Evolutionary conservation across 2,329 filamentous ascomycete species (phyloP), one percentile per base, ranked within the genome.

Genomic region (Fusarium verrucosum): DNA sequence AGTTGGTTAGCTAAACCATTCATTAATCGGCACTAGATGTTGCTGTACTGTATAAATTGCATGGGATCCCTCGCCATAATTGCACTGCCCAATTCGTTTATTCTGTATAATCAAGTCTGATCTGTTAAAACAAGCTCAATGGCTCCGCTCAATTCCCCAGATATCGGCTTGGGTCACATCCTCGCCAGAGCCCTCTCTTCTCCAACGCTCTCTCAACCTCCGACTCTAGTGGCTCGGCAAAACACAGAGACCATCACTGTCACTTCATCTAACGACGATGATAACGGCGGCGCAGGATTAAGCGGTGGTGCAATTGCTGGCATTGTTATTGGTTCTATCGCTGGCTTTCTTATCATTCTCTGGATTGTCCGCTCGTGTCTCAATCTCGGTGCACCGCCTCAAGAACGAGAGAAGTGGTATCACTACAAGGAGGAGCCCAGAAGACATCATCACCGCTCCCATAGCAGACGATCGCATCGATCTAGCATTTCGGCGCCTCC

Each of bases 351-450:
- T 13, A 73, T 83, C 1, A 56, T 84, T 5, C 58, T 79, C 32
- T 84, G 82, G 82, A 71, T 84, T 59, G 50, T 83, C 62, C 76
- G 77, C 7, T 82, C 80, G 3, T 83, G 80, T 69, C 65, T 73
- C 46, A 80, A 81, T 64, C 66, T 80, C 33, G 77, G 78, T 10
- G 76, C 75, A 2, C 76, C 77, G 10, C 74, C 75, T 0, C 68
- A 70, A 7, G 72, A 74, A 16, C 42, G 74, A 16, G 65, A 79
- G 65, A 71, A 66, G 28, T 70, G 70, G 68, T 78, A 79, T 50
- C 71, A 73, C 49, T 70, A 73, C 50, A 70, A 72, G 17, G 72
- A 70, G n/a, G 62, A 53, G 13, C 54, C 65, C 26, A 59, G 59
- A 45, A 56, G 62, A 17, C 70, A 63, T 20, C 51, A 50, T 7